phyloP scores from a whole-genome alignment of 192 early-diverging fungal species.

The Haplosporangium gracile region DNA sequence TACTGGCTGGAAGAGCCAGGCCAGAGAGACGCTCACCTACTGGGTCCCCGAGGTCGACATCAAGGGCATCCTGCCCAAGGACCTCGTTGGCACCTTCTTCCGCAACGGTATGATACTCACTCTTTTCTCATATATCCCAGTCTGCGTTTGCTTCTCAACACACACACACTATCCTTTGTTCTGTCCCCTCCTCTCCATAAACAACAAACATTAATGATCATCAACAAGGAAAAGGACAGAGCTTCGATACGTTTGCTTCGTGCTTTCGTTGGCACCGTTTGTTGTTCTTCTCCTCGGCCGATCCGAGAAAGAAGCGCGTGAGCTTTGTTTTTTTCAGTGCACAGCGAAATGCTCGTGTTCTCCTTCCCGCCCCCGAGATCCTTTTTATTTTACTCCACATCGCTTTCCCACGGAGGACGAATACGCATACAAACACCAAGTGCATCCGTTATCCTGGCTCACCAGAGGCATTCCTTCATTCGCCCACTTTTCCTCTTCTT shows the following conservation, averaged over 20 bases:
- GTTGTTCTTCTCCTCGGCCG: not conserved
- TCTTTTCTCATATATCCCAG: not conserved
- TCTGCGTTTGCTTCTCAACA: not conserved
- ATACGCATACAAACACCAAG: not conserved
- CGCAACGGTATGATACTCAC: constrained; percentile 37
- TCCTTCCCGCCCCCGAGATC: not conserved
- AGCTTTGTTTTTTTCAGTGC: not conserved
- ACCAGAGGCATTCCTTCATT: not conserved
- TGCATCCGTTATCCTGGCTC: not conserved
- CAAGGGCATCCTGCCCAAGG: constrained; percentile 33
- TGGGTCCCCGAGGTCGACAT: constrained; percentile 54
- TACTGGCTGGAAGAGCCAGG: constrained; percentile 45
- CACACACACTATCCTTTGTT: not conserved
- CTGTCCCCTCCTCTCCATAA: not conserved
- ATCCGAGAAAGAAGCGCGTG: not conserved
- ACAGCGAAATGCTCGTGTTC: not conserved
- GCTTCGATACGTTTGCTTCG: not conserved
- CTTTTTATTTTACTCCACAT: not conserved
- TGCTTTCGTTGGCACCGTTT: not conserved
- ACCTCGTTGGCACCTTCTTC: constrained; percentile 55
- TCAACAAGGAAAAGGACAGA: not conserved
- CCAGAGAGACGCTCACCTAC: constrained; percentile 36
- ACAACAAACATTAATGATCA: not conserved
- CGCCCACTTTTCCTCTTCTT: not conserved
- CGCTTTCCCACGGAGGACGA: not conserved